These are phyloP conservation scores for Rhizopogon parksii DNA, from an alignment of 1,284 basidiomycete genomes.

Conservation along the genomic window DNA sequence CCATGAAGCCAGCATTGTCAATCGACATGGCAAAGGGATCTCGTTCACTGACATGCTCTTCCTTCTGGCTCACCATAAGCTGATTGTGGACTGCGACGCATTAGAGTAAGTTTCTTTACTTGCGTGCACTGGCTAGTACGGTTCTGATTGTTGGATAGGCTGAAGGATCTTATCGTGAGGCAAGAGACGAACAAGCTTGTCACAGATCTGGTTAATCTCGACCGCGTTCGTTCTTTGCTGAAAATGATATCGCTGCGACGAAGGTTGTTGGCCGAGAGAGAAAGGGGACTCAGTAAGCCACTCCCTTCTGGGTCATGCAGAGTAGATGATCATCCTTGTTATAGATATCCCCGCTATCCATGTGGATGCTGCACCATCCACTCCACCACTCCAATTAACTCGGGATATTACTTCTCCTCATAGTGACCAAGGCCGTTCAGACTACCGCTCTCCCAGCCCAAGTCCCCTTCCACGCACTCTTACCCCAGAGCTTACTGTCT, in stretches of 20 bases:
- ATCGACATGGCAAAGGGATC: slow-evolving; percentile 72
- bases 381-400: slow-evolving; percentile 35
- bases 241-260: slow-evolving; percentile 70
- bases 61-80: slow-evolving; percentile 85
- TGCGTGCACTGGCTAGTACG: neutral
- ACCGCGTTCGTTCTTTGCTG: slow-evolving; percentile 75
- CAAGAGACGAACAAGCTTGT: slow-evolving; percentile 76
- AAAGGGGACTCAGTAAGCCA: slow-evolving; percentile 27
- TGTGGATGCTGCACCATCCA: slow-evolving; percentile 49
- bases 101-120: slow-evolving; percentile 54
- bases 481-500: slow-evolving; percentile 13
- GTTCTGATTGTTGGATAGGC: slow-evolving; percentile 34
- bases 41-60: slow-evolving; percentile 90
- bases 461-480: slow-evolving; percentile 5
- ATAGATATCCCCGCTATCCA: slow-evolving; percentile 63
- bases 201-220: slow-evolving; percentile 76
- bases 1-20: slow-evolving; percentile 77
- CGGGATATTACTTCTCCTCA: slow-evolving; percentile 49
- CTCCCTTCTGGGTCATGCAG: slow-evolving; percentile 5
- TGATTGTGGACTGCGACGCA: slow-evolving; percentile 85
- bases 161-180: slow-evolving; percentile 75
- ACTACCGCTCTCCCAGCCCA: slow-evolving; percentile 29
- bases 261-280: slow-evolving; percentile 49
- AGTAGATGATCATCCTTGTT: neutral
- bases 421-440: slow-evolving; percentile 33